Base-by-base conservation (phyloP, 768 basidiomycete species). In the Terana coerulea region DNA sequence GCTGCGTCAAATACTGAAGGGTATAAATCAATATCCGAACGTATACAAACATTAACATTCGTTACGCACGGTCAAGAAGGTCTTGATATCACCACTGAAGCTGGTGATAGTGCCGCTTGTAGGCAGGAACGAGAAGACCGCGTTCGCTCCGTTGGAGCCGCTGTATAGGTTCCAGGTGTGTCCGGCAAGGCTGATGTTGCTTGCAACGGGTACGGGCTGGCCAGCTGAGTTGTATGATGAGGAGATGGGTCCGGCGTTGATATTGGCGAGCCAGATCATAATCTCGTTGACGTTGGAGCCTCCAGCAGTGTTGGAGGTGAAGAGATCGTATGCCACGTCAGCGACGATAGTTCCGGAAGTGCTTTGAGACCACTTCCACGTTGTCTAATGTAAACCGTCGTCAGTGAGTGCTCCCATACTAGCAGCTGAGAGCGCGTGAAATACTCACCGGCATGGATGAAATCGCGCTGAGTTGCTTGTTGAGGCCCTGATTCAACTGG, bases 221-320 rank as follows among this genome's bases (percentile, higher is more conserved):
- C 83, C 83, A 15, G 67, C 47, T 0, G 72, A 64, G 59, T 67
- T 65, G 61, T 82, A 85, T 0, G 55, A 17, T 17, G 68, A 64
- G 12, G 80, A 80, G 54, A 85, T 83, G 1, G 84, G 84, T 2
- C 74, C 74, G 3, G 82, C 75, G 55, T 78, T 77, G 69, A 64
- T 73, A 59, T 76, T 80, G 0, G 72, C 81, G 12, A 84, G 74
- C 84, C 84, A 85, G 53, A 86, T 65, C 84, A 86, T 86, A 57
- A 84, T 72, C 54, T 77, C 75, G 54, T 69, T 59, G 28, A 57
- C 53, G 47, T 73, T 73, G 33, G 71, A 64, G 28, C 83, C 83
- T 1, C 76, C 76, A 30, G 78, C 35, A 4, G 68, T 67, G 53
- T 59, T 59, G 2, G 83, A 77, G 0, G 83, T 86, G 71, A 86